These are phyloP conservation scores for Cardamine resedifolia DNA, from an alignment of 345 rosid genomes.

Conservation along the genomic window DNA sequence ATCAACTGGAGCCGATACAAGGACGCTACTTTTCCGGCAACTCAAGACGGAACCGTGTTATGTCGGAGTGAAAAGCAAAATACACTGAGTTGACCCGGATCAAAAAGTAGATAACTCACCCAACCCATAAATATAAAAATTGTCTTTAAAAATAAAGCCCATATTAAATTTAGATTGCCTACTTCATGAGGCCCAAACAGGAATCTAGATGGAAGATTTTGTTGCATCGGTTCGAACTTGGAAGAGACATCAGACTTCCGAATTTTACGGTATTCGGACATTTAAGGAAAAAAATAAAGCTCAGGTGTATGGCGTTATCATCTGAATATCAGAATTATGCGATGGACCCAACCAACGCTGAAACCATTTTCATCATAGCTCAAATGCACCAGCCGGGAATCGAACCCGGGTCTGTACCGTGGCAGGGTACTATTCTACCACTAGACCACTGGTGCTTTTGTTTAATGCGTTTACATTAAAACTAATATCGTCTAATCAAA, in stretches of 20 bases:
- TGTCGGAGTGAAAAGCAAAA: background rate
- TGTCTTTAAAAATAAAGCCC: background rate
- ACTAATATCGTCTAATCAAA: background rate
- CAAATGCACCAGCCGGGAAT: conserved; percentile 66
- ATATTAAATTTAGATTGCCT: background rate
- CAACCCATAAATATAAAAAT: background rate
- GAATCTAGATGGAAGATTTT: background rate
- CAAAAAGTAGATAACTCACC: background rate
- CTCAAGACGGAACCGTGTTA: background rate
- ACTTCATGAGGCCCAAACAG: conserved; percentile 4
- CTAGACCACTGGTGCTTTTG: conserved; percentile 41
- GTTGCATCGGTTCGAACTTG: background rate
- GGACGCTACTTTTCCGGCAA: too few species aligned
- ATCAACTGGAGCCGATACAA: background rate
- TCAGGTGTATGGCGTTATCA: background rate
- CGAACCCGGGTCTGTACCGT: conserved; percentile 71
- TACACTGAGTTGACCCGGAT: conserved; percentile 13
- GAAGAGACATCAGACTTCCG: background rate
- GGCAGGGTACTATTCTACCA: conserved; percentile 61
- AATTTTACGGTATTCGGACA: background rate
- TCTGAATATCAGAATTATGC: background rate
- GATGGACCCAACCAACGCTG: conserved; percentile 5
- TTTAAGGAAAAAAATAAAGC: background rate
- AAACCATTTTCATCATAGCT: conserved; percentile 3
- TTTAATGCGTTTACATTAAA: background rate